Percentiles rank a stretch among this genome's conserved stretches.
Conservation (phyloP, 257 asterid genomes). For the Leonotis leonurus region DNA sequence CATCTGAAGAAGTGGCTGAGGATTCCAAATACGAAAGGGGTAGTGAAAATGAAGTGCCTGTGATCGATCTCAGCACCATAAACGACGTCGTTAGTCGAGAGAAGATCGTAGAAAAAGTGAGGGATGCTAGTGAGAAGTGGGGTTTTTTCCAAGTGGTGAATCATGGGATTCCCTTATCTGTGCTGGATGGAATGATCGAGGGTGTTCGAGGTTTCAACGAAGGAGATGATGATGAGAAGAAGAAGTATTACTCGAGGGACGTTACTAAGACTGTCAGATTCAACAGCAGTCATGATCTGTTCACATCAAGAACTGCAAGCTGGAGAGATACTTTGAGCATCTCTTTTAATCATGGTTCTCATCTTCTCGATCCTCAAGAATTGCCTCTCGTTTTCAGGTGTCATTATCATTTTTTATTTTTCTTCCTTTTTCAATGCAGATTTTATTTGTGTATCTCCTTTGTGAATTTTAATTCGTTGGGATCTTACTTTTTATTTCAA, state of each 20-base stretch:
- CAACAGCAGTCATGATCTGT: slow-evolving; percentile 39
- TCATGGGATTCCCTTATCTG: slow-evolving; percentile 27
- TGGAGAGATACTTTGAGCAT: slow-evolving; percentile 53
- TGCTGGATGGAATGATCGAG: slow-evolving; percentile 27
- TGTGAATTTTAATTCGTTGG: too few species aligned
- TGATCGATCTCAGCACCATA: slow-evolving; percentile 30
- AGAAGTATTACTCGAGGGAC: slow-evolving; percentile 43
- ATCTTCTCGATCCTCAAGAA: slow-evolving; percentile 9
- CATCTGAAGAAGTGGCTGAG: slow-evolving; percentile 19
- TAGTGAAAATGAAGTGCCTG: slow-evolving; percentile 21
- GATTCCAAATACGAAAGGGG: not conserved
- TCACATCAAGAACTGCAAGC: slow-evolving; percentile 31
- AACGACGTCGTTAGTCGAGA: not conserved
- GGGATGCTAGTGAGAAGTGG: slow-evolving; percentile 34
- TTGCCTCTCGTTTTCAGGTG: slow-evolving; percentile 52
- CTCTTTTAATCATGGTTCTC: not conserved
- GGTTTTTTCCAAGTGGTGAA: slow-evolving; percentile 51
- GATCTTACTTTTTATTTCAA: too few species aligned
- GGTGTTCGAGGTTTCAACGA: slow-evolving; percentile 33
- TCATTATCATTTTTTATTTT: too few species aligned
- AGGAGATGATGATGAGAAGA: slow-evolving; percentile 27
- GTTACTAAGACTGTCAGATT: slow-evolving; percentile 6
- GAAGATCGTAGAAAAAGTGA: slow-evolving; percentile 18
- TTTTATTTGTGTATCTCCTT: too few species aligned
- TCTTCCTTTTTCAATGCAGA: too few species aligned